A percentile compares a stretch with the other conserved stretches of the same genome.
These are phyloP conservation scores for Lophiostoma macrostomum DNA, from an alignment of 495 filamentous ascomycete genomes.

Conservation along the genomic window DNA sequence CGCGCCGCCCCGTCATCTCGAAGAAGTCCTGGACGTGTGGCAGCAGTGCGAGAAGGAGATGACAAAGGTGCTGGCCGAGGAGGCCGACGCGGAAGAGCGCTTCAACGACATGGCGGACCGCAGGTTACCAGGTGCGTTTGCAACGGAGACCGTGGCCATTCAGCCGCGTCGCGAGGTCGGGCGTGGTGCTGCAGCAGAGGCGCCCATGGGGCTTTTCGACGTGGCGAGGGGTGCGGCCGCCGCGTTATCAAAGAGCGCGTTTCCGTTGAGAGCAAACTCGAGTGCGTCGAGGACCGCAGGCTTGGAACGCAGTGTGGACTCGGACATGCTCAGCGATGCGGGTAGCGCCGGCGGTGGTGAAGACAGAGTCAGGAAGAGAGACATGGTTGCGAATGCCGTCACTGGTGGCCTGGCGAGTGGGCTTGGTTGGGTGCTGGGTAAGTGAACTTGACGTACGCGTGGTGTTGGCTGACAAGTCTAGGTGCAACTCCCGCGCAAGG, in stretches of 20 bases:
- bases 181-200: slow-evolving; percentile 55
- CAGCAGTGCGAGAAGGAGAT: slow-evolving; percentile 86
- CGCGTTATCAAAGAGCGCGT: slow-evolving; percentile 65
- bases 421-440: slow-evolving; percentile 45
- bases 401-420: slow-evolving; percentile 41
- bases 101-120: slow-evolving; percentile 35
- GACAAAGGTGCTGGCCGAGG: slow-evolving; percentile 61
- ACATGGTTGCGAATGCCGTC: slow-evolving; percentile 44
- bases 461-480: no score
- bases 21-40: slow-evolving; percentile 82
- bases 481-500: no score
- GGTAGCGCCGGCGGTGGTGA: slow-evolving; percentile 31
- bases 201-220: slow-evolving; percentile 92
- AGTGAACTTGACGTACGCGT: no score
- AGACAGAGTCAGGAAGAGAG: slow-evolving; percentile 43
- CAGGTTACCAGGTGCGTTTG: slow-evolving; percentile 66
- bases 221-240: slow-evolving; percentile 78
- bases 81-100: slow-evolving; percentile 72
- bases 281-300: background rate
- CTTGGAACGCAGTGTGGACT: slow-evolving; percentile 5
- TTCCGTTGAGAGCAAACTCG: slow-evolving; percentile 47
- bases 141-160: slow-evolving; percentile 36
- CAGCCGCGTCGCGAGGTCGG: slow-evolving; percentile 39
- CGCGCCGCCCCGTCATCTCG: slow-evolving; percentile 71
- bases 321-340: slow-evolving; percentile 26